Evolutionary conservation across 345 rosid genomes (phyloP), one percentile per base, ranked within the genome.

Genomic region (Anacardium occidentale): DNA sequence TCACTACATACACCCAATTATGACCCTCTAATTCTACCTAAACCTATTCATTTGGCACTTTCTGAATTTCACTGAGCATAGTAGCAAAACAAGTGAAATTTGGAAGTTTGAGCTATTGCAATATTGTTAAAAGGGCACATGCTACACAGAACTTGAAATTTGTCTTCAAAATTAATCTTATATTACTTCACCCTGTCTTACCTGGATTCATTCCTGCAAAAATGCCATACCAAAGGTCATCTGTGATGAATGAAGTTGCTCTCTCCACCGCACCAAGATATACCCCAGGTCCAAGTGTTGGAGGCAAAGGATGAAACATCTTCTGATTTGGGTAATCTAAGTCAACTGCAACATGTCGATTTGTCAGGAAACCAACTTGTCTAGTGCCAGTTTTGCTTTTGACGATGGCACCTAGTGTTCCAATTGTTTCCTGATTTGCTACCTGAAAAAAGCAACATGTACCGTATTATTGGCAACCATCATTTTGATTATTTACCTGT

Each of bases 281-380:
- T 60, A 87, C 90, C 57, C 96, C 96, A 64, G 96, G 96, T 73
- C 96, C 96, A 70, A 90, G 89, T 64, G 89, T 90, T 66, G 93
- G 93, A 21, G 96, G 96, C 82, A 90, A 79, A 80, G 96, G 96
- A 84, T 90, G 96, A 79, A 90, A 90, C 96, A 91, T 91, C 73
- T 91, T 91, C 86, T 91, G 97, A 81, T 79, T 91, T 14, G 97
- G 97, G 78, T 87, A 91, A 70, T 89, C 97, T 73, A 91, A 80
- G 83, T 91, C 87, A 74, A 91, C 97, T n/a, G 97, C 97, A 45
- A 91, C 93, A 70, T 91, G 97, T 18, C 93, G 88, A 66, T 91
- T 91, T 34, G 92, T 91, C 52, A 91, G 89, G 74, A 91, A 91
- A 59, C 97, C 97, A 20, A 89, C 88, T 64, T 91, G 93, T 37